These are phyloP conservation scores for Yamadazyma blattariae DNA, from an alignment of 1,139 yeast genomes.

Conservation along the genomic window DNA sequence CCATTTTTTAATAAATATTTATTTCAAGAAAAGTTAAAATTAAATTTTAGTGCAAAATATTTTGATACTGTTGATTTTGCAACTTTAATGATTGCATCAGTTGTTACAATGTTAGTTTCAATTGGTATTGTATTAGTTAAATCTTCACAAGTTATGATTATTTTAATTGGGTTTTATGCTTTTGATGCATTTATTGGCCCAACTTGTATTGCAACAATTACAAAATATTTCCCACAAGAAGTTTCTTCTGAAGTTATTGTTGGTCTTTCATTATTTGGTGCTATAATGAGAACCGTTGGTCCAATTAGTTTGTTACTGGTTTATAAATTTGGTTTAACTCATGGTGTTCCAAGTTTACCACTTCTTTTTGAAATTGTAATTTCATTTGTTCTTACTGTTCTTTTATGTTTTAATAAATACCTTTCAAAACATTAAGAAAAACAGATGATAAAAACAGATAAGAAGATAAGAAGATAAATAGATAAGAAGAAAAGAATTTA, in stretches of 20 bases:
- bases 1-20: constrained; percentile 2
- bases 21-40: neutral
- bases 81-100: neutral
- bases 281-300: constrained; percentile 16
- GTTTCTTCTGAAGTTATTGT: constrained; percentile 9
- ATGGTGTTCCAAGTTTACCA: constrained; percentile 8
- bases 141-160: neutral
- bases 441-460: too few relatives aligned
- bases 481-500: too few relatives aligned
- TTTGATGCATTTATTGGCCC: constrained; percentile 2
- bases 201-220: constrained; percentile 2
- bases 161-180: neutral
- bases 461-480: too few relatives aligned
- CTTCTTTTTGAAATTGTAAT: constrained; percentile 2
- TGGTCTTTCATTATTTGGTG: constrained; percentile 9
- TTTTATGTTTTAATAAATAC: too few relatives aligned
- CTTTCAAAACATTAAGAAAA: too few relatives aligned
- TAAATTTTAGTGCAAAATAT: neutral
- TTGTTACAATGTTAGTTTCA: neutral
- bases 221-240: constrained; percentile 9
- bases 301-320: constrained; percentile 22
- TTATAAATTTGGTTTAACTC: constrained; percentile 18
- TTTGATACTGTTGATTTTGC: constrained; percentile 3
- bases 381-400: neutral
- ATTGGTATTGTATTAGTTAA: neutral